Evolutionary conservation across 352 stramenopile species (phyloP), one percentile per base, ranked within the genome.

Genomic region (Phytophthora capsici): DNA sequence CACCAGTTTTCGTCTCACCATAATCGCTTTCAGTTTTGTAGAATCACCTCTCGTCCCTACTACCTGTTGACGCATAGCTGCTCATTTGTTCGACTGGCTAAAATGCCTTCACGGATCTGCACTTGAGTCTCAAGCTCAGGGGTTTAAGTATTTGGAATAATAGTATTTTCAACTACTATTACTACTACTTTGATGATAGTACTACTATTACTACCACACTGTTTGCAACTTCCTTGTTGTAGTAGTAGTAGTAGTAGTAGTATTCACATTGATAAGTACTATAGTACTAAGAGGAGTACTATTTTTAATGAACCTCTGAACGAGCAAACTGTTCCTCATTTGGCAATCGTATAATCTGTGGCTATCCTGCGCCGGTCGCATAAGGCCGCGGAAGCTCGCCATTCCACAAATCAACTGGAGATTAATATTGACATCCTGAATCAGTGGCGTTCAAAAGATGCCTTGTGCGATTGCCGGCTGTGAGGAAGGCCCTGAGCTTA

Each of bases 41-140:
- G 66, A 54, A n/a, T 82, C 66, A 7, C 63, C 65, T 22, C 62
- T 38, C 1, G 23, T 44, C 0, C 56, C 53, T 41, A 28, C 56
- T 32, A 20, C 52, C 50, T 62, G 59, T 20, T 82, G 75, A 3
- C 82, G 78, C 37, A 75, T 45, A 3, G 77, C 78, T 0, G 76
- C 74, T n/a, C n/a, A 48, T 66, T 86, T 17, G 86, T 86, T 3
- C 88, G 83, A 64, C 80, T 95, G 19, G 76, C 71, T 56, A 94
- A 71, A 40, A 98, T 97, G 45, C 93, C 85, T 40, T 97, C 86
- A 10, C 93, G 86, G 57, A 96, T 93, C 61, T 94, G 76, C 14
- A 98, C 90, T 56, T 93, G 84, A 23, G 70, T 87, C 57, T 91
- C 71, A 1, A 98, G 77, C n/a, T n/a, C n/a, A n/a, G n/a, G n/a